Evolutionary conservation across 345 rosid species (phyloP).

Genomic region (Populus alba): DNA sequence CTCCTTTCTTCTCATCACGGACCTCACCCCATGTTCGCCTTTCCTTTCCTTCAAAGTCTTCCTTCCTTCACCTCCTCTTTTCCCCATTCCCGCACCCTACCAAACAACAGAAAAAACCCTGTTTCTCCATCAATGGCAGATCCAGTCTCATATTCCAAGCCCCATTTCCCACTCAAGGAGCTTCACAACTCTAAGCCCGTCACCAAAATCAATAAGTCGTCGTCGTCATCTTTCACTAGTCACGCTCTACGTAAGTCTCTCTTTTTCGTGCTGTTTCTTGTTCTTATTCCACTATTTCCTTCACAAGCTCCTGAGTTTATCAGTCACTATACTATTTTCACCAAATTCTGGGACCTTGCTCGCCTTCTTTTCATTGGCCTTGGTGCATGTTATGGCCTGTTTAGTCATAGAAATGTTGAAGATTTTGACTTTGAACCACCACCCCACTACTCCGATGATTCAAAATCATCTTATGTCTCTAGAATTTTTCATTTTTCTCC

Average conservation of each 20-base stretch:
- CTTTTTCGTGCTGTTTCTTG: constrained; percentile 46
- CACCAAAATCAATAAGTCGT: constrained; percentile 14
- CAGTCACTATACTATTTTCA: constrained; percentile 36
- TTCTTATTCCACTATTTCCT: constrained; percentile 72
- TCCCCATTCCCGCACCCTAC: not conserved
- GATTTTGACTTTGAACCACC: constrained; percentile 23
- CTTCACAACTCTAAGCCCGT: constrained; percentile 5
- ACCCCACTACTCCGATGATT: constrained; percentile 29
- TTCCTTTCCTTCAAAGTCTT: constrained; percentile 68
- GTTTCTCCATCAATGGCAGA: constrained; percentile 48
- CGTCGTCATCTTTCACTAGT: constrained; percentile 10
- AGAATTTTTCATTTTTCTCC: constrained; percentile 48
- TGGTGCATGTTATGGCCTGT: constrained; percentile 83
- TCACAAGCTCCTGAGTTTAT: constrained; percentile 74
- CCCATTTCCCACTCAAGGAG: constrained; percentile 20
- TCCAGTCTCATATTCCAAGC: constrained; percentile 25
- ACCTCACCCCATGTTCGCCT: constrained; percentile 21
- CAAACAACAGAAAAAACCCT: not conserved
- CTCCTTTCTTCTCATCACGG: constrained; percentile 8
- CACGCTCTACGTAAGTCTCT: constrained; percentile 53
- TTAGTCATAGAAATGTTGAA: constrained; percentile 57
- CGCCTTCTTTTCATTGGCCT: constrained; percentile 70
- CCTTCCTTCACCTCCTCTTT: constrained; percentile 43
- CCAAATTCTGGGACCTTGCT: constrained; percentile 72
- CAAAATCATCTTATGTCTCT: constrained; percentile 43